A percentile compares a stretch with the other conserved stretches of the same genome.
These are phyloP conservation scores for Dipteronia dyeriana DNA, from an alignment of 345 rosid species.

Conservation along the genomic window DNA sequence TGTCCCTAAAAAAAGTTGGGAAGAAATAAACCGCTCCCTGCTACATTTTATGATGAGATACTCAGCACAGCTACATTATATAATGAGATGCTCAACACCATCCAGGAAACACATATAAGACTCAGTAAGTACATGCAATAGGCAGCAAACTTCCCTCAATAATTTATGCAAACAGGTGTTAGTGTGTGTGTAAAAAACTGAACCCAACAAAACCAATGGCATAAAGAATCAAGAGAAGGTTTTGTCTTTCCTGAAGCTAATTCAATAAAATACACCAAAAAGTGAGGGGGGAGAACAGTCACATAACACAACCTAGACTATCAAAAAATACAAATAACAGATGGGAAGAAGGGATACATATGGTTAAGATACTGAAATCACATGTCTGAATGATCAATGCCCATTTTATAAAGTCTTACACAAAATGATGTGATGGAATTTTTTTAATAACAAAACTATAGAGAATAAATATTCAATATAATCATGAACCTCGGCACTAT, in stretches of 20 bases:
- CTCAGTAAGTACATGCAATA: background rate
- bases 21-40: background rate
- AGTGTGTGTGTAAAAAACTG: background rate
- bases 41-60: background rate
- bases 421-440: background rate
- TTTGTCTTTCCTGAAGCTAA: background rate
- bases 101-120: background rate
- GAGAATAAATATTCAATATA: background rate
- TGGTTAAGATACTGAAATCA: background rate
- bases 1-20: background rate
- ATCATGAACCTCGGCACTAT: background rate
- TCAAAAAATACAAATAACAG: background rate
- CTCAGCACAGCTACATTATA: background rate
- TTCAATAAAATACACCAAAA: background rate
- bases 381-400: background rate
- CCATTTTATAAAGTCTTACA: background rate
- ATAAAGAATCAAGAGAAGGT: no score
- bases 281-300: background rate
- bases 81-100: background rate
- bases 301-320: background rate
- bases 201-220: background rate
- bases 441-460: background rate
- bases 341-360: background rate
- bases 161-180: background rate
- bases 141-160: background rate